A percentile compares a stretch with the other conserved stretches of the same genome.
Conservation (phyloP, 2,329 filamentous ascomycete genomes). For the Ilyonectria mors-panacis region DNA sequence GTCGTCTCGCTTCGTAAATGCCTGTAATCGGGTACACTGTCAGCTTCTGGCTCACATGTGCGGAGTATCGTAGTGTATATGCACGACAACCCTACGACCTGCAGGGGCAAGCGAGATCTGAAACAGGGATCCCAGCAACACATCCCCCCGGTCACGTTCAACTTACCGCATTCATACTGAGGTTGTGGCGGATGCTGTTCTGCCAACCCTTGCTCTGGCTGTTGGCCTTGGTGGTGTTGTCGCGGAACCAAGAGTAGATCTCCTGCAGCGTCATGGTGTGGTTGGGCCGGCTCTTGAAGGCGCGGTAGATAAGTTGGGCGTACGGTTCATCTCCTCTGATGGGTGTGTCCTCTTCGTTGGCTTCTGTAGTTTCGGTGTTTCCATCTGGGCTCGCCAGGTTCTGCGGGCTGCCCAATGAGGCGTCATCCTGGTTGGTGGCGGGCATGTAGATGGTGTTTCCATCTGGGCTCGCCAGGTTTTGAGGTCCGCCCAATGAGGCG, state of each 20-base stretch:
- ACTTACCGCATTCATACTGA: conserved; percentile 93
- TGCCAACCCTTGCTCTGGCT: conserved; percentile 84
- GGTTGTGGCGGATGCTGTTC: conserved; percentile 95
- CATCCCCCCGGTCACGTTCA: conserved; percentile 14
- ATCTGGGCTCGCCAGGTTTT: conserved; percentile 29
- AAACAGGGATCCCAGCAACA: conserved; percentile 32
- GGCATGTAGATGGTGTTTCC: conserved; percentile 33
- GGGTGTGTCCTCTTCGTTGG: no score
- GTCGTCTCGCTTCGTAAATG: conserved; percentile 59
- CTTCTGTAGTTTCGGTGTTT: conserved; percentile 1
- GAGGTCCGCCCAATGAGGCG: conserved; percentile 18
- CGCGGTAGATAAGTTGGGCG: conserved; percentile 83
- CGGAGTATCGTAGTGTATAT: conserved; percentile 21
- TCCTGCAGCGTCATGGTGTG: conserved; percentile 85
- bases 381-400: conserved; percentile 28
- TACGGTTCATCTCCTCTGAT: conserved; percentile 75
- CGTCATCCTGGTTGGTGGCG: conserved; percentile 23
- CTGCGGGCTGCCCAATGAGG: conserved; percentile 20
- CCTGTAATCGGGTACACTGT: conserved; percentile 48
- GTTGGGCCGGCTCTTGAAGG: conserved; percentile 76
- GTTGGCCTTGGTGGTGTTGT: conserved; percentile 86
- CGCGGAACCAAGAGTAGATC: conserved; percentile 91
- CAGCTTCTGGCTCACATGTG: conserved; percentile 20
- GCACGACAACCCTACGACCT: conserved; percentile 21
- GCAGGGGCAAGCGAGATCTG: conserved; percentile 32